A percentile compares a stretch with the other conserved stretches of the same genome.
phyloP scores from a whole-genome alignment of 192 early-diverging fungal genomes.

The Gaertneriomyces semiglobifer region DNA sequence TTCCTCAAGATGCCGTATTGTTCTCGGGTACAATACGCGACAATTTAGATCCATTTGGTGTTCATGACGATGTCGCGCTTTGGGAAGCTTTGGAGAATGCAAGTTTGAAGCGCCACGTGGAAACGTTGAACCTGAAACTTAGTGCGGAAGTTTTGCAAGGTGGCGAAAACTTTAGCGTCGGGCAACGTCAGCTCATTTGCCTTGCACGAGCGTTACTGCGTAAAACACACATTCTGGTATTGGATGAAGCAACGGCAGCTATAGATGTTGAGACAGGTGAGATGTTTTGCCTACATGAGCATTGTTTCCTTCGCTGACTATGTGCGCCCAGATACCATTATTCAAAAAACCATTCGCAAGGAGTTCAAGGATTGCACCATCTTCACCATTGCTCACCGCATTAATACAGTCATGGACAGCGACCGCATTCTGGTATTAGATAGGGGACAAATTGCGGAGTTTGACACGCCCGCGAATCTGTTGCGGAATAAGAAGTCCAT shows the following conservation, averaged over 20 bases:
- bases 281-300: background rate
- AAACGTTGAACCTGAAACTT: constrained; percentile 58
- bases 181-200: constrained; percentile 58
- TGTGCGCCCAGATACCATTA: constrained; percentile 57
- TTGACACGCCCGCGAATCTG: constrained; percentile 53
- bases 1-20: constrained; percentile 67
- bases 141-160: constrained; percentile 56
- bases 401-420: constrained; percentile 58
- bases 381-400: constrained; percentile 76
- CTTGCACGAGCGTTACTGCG: constrained; percentile 60
- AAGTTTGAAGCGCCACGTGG: constrained; percentile 64
- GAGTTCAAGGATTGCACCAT: constrained; percentile 76
- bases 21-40: constrained; percentile 65
- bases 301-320: constrained; percentile 33
- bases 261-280: constrained; percentile 52
- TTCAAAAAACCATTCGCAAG: constrained; percentile 69
- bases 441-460: constrained; percentile 54
- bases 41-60: constrained; percentile 55
- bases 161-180: constrained; percentile 34
- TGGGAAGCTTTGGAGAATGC: constrained; percentile 57
- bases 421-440: constrained; percentile 58
- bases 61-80: constrained; percentile 37
- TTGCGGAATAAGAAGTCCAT: constrained; percentile 48
- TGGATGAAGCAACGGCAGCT: constrained; percentile 84
- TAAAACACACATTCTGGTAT: constrained; percentile 67